Percentiles rank a stretch among this genome's conserved stretches.
Evolutionary conservation across 148 eudicot genomes (phyloP).

Genomic region (Rhododendron henanense): DNA sequence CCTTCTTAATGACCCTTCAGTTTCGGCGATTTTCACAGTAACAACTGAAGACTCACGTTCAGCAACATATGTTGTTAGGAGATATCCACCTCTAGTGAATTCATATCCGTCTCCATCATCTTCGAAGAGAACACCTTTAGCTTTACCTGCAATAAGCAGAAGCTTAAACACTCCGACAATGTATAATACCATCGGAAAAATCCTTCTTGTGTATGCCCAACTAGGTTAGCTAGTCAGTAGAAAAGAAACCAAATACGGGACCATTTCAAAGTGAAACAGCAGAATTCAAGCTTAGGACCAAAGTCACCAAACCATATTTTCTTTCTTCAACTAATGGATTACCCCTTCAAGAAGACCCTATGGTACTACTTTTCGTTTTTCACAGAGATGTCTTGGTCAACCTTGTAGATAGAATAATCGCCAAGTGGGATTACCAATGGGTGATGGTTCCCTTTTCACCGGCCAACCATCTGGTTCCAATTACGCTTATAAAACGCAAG

Average conservation of each 20-base stretch:
- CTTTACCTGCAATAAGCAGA: conserved; percentile 62
- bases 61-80: conserved; percentile 80
- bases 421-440: background rate
- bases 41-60: conserved; percentile 69
- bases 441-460: background rate
- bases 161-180: background rate
- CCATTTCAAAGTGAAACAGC: background rate
- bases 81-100: conserved; percentile 68
- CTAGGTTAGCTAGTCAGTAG: background rate
- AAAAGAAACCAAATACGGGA: background rate
- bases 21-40: conserved; percentile 52
- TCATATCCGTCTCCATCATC: conserved; percentile 98
- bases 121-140: conserved; percentile 86
- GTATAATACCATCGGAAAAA: background rate
- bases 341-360: background rate
- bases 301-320: background rate
- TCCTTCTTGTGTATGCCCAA: background rate
- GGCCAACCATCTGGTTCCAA: background rate
- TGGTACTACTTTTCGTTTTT: background rate
- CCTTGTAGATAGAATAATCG: background rate
- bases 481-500: background rate
- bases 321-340: background rate
- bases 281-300: background rate
- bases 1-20: conserved; percentile 85
- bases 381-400: background rate